A percentile compares a stretch with the other conserved stretches of the same genome.
phyloP scores from a whole-genome alignment of 2,329 filamentous ascomycete genomes.

The Rugonectria rugulosa region DNA sequence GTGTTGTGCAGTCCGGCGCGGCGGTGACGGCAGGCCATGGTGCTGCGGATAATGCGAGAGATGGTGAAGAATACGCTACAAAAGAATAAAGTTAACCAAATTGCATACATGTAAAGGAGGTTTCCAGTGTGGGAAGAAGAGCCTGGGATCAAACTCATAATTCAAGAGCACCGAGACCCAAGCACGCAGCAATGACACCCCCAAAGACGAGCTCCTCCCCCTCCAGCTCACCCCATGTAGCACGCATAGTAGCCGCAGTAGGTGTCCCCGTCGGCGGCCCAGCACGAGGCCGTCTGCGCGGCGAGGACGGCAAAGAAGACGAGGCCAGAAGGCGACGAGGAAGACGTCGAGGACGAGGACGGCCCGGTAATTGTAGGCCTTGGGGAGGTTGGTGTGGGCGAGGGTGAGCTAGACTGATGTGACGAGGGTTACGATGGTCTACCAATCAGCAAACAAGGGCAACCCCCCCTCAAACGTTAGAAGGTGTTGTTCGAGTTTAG shows the following conservation, averaged over 20 bases:
- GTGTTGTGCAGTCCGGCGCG: conserved; percentile 25
- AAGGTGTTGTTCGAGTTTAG: conserved; percentile 10
- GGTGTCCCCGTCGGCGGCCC: conserved; percentile 23
- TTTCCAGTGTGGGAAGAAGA: accelerated
- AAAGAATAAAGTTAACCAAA: neutral
- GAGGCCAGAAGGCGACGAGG: conserved; percentile 62
- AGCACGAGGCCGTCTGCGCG: conserved; percentile 40
- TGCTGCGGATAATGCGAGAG: conserved; percentile 50
- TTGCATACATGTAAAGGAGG: too few relatives aligned
- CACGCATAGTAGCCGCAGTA: conserved; percentile 38
- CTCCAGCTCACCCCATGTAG: conserved; percentile 25
- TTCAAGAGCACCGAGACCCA: conserved; percentile 51
- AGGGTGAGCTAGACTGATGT: conserved; percentile 56
- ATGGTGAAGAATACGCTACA: conserved; percentile 52
- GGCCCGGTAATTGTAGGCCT: conserved; percentile 62
- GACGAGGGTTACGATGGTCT: conserved; percentile 55
- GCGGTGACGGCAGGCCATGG: conserved; percentile 54
- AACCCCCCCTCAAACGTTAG: too few relatives aligned
- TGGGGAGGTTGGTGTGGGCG: conserved; percentile 49
- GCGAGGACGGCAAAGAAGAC: conserved; percentile 52
- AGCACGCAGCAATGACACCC: conserved; percentile 43
- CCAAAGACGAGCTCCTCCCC: conserved; percentile 33
- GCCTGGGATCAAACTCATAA: conserved; percentile 49
- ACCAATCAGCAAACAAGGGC: too few relatives aligned
- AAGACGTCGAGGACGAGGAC: conserved; percentile 59